Percentiles rank a stretch among this genome's conserved stretches.
Conservation (phyloP, 2,329 filamentous ascomycete species). For the Monilinia polystroma region DNA sequence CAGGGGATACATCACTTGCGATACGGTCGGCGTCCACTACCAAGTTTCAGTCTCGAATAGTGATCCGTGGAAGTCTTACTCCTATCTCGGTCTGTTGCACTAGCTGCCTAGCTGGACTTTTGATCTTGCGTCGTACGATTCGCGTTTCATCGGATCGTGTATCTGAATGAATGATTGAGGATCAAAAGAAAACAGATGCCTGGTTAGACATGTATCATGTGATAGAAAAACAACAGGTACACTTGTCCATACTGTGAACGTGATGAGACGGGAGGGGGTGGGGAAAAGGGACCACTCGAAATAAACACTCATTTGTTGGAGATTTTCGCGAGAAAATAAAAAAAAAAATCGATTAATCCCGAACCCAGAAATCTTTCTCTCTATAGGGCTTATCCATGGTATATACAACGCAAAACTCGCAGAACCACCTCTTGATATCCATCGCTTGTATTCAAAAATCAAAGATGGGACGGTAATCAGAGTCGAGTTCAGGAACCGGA, state of each 20-base stretch:
- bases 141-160: background rate
- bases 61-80: background rate
- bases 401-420: constrained; percentile 32
- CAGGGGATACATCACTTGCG: background rate
- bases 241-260: background rate
- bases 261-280: background rate
- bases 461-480: constrained; percentile 12
- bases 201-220: background rate
- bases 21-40: background rate
- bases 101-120: background rate
- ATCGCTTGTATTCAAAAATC: constrained; percentile 26
- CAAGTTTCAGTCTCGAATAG: background rate
- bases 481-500: constrained; percentile 13
- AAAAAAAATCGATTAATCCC: constrained; percentile 17
- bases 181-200: background rate
- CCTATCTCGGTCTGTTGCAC: background rate
- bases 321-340: background rate
- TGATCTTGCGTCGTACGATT: background rate
- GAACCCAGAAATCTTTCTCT: constrained; percentile 15
- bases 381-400: constrained; percentile 34
- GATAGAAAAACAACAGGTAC: background rate
- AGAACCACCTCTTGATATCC: constrained; percentile 20
- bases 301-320: background rate
- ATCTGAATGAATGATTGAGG: background rate
- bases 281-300: background rate